Evolutionary conservation across 2,329 filamentous ascomycete genomes (phyloP).

Genomic region (Diaporthe sp.): DNA sequence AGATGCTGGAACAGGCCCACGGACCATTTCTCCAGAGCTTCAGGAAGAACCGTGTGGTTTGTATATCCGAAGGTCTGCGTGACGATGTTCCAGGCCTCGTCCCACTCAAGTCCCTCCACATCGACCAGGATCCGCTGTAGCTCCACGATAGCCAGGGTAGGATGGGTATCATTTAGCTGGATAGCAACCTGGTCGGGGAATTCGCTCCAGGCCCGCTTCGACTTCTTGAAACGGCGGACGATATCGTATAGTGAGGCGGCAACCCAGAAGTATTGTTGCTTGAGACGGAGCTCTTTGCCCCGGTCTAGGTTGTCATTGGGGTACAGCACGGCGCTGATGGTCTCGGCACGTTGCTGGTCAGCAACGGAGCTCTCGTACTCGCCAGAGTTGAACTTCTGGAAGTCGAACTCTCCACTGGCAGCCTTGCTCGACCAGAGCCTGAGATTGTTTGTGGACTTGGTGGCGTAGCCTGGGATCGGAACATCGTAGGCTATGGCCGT

Average conservation of each 20-base stretch:
- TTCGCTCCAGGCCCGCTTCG: slow-evolving; percentile 88
- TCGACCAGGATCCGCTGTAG: slow-evolving; percentile 93
- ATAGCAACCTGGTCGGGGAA: slow-evolving; percentile 97
- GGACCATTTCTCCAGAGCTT: slow-evolving; percentile 98
- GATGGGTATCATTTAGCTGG: slow-evolving; percentile 98
- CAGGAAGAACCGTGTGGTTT: slow-evolving; percentile 97
- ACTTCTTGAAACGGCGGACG: slow-evolving; percentile 97
- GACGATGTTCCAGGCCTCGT: slow-evolving; percentile 89
- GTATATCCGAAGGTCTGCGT: slow-evolving; percentile 91
- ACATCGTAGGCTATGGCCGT: slow-evolving; percentile 95
- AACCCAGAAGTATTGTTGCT: slow-evolving; percentile 99
- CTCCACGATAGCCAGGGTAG: slow-evolving; percentile 95
- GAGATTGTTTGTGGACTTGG: slow-evolving; percentile 93
- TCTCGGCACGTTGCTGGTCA: slow-evolving; percentile 99
- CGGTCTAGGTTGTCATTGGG: slow-evolving; percentile 97
- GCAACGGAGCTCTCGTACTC: slow-evolving; percentile 93
- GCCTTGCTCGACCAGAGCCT: slow-evolving; percentile 98
- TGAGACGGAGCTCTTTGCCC: slow-evolving; percentile 95
- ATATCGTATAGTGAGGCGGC: slow-evolving; percentile 97
- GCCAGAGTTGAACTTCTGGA: slow-evolving; percentile 98
- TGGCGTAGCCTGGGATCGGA: slow-evolving; percentile 90
- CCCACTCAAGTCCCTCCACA: slow-evolving; percentile 91
- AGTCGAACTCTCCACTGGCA: slow-evolving; percentile 97
- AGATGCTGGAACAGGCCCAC: slow-evolving; percentile 93
- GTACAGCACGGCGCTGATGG: slow-evolving; percentile 96